phyloP scores from a whole-genome alignment of 805 yeast species.

The Candida xyloterini region DNA sequence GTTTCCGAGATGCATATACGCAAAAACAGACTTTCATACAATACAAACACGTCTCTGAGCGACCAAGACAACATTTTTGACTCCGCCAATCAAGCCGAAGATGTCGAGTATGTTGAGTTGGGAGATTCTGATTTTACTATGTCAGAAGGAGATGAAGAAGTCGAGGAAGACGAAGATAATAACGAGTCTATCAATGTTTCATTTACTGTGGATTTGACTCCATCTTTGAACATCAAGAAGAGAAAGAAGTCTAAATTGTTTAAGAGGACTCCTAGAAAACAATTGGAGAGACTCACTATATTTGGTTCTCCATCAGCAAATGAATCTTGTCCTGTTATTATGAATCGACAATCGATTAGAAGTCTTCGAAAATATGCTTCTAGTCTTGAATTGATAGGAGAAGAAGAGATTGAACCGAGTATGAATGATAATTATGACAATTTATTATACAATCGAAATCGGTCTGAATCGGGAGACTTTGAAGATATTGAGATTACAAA shows the following conservation, averaged over 20 bases:
- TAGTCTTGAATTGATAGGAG: constrained; percentile 21
- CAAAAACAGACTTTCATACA: constrained; percentile 19
- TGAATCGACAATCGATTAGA: constrained; percentile 15
- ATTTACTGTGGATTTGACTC: constrained; percentile 28
- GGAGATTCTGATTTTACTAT: constrained; percentile 28
- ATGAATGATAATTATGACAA: neutral
- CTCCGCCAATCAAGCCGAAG: constrained; percentile 23
- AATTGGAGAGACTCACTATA: constrained; percentile 24
- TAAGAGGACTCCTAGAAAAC: constrained; percentile 26
- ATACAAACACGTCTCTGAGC: constrained; percentile 17
- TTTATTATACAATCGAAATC: neutral
- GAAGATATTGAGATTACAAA: constrained; percentile 18
- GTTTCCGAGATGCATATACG: constrained; percentile 10
- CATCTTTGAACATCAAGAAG: constrained; percentile 26
- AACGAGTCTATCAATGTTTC: constrained; percentile 30
- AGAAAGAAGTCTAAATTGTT: constrained; percentile 26
- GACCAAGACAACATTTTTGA: constrained; percentile 20
- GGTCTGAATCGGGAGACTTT: constrained; percentile 2
- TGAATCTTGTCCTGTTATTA: constrained; percentile 4
- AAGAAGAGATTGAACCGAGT: constrained; percentile 12
- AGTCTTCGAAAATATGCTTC: constrained; percentile 23
- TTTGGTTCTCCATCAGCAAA: constrained; percentile 22
- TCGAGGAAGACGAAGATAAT: constrained; percentile 20
- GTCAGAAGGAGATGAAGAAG: constrained; percentile 20
- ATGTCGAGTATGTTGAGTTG: constrained; percentile 29